Base-by-base conservation (phyloP, 306 rosid species). In the Leucaena leucocephala region DNA sequence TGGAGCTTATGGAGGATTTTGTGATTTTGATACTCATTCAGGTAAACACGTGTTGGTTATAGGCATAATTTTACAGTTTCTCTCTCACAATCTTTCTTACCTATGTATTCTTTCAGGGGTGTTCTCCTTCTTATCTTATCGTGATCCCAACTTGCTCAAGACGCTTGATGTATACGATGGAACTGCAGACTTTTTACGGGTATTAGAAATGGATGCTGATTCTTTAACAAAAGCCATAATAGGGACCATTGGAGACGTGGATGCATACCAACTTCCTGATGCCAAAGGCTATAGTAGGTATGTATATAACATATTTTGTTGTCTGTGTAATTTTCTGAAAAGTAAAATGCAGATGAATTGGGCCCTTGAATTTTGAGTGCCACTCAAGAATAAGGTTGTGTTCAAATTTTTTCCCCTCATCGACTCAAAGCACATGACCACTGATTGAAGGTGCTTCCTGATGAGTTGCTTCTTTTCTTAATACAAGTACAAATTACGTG, bases 231-330 rank as follows among this genome's bases (percentile, higher is more conserved):
- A 95, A 83, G 89, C 99, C 80, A 90, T 95, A 71, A 95, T 95
- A 68, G 99, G 99, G 80, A 95, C 99, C 77, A 95, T 95, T 67
- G 99, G 99, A 68, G 99, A 95, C 63, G 91, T 95, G 22, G 99
- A 95, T 81, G 71, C 99, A 10, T 91, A 95, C 91, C 99, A 93
- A 86, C 98, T 95, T 82, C 99, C 99, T 62, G 99, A 95, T 84
- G 99, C 99, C 83, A 95, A 95, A 90, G 99, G 98, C 82, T 95
- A 95, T 70, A 95, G 96, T 76, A 93, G 98, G 98, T 95, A 89
- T 55, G 90, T 54, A 58, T 43, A 22, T 72, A 17, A 39, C 75
- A 63, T 68, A 38, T 50, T 46, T 52, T 43, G n/a, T 15, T 21
- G n/a, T 21, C 72, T 68, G 5, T 68, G 34, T 44, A 68, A 44